Percentiles rank a stretch among this genome's conserved stretches.
Conservation (phyloP, 352 stramenopile genomes). For the Phytophthora citricola region DNA sequence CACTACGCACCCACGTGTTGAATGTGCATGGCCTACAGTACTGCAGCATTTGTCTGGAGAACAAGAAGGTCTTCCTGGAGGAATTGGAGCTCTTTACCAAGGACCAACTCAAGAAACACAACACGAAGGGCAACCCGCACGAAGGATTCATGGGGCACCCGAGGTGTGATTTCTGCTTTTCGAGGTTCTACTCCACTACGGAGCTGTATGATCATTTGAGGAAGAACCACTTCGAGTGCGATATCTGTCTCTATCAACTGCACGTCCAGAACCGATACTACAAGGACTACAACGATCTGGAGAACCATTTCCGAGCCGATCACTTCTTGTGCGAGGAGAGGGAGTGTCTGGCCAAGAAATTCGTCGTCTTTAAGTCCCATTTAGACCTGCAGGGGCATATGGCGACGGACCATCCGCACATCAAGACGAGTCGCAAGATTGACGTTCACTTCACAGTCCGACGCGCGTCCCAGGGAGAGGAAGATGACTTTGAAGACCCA, state of each 20-base stretch:
- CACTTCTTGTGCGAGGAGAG: conserved; percentile 91
- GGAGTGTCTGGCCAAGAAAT: conserved; percentile 84
- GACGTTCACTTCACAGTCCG: conserved; percentile 88
- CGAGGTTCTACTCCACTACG: conserved; percentile 85
- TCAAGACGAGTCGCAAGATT: conserved; percentile 87
- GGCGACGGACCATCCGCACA: conserved; percentile 80
- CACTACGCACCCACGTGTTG: conserved; percentile 77
- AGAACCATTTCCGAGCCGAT: conserved; percentile 91
- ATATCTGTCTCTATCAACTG: conserved; percentile 84
- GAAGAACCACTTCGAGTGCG: conserved; percentile 93
- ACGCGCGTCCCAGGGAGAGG: conserved; percentile 53
- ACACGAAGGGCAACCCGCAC: conserved; percentile 64
- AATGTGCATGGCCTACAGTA: conserved; percentile 81
- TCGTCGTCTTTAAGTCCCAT: conserved; percentile 90
- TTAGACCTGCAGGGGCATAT: conserved; percentile 89
- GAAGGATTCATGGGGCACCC: conserved; percentile 89
- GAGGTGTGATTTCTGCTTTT: conserved; percentile 90
- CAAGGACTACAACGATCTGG: conserved; percentile 92
- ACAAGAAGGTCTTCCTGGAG: conserved; percentile 91
- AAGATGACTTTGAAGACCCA: conserved; percentile 60
- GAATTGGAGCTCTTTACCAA: conserved; percentile 82
- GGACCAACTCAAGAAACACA: conserved; percentile 83
- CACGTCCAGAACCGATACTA: conserved; percentile 91
- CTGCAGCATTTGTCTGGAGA: conserved; percentile 85
- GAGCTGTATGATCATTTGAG: conserved; percentile 91